Conservation (phyloP, 192 early-diverging fungal species). For the Podila horticola region DNA sequence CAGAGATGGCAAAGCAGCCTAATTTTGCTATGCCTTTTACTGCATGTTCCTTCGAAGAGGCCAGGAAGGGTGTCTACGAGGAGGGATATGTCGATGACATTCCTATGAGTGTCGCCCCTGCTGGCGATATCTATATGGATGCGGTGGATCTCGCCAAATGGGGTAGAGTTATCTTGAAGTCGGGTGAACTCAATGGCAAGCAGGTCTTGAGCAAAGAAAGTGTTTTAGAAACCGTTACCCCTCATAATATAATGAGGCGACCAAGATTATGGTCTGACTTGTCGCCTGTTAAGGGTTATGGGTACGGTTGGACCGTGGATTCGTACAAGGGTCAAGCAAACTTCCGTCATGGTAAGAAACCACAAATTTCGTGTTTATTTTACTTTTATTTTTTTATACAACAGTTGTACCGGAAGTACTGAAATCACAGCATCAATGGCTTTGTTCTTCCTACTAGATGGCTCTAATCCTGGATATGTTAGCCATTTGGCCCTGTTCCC, state of each 20-base stretch:
- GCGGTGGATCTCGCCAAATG: background rate
- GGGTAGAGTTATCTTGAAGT: background rate
- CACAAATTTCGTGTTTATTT: no score
- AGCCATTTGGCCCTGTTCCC: background rate
- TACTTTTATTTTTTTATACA: no score
- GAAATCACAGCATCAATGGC: background rate
- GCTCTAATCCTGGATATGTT: background rate
- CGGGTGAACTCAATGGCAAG: background rate
- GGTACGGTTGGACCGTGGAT: background rate
- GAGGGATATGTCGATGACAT: background rate
- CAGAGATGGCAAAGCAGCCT: background rate
- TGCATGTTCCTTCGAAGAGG: background rate
- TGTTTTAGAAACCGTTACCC: background rate
- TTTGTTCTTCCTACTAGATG: background rate
- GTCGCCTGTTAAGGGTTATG: background rate
- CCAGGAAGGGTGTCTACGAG: background rate
- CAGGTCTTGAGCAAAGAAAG: constrained; percentile 7
- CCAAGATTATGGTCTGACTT: background rate
- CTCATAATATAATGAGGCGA: background rate
- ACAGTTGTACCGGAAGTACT: no score
- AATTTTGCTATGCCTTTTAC: constrained; percentile 2
- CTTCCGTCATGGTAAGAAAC: constrained; percentile 6
- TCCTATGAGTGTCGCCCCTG: background rate
- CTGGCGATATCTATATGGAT: constrained; percentile 3
- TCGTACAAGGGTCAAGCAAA: background rate